A percentile compares a stretch with the other conserved stretches of the same genome.
phyloP scores from a whole-genome alignment of 345 rosid genomes.

The Microcos paniculata region DNA sequence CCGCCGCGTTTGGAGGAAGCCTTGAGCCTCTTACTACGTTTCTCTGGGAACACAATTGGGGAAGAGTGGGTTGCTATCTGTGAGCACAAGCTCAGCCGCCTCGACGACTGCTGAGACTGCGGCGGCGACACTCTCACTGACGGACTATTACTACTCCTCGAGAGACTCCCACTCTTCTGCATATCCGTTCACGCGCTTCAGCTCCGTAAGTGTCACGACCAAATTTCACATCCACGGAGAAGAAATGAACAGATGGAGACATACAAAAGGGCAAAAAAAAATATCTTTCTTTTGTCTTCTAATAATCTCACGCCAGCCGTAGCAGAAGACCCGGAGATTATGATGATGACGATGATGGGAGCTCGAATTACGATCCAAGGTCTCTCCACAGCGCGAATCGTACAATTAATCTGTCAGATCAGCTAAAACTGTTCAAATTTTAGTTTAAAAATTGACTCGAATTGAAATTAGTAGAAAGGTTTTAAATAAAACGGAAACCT shows the following conservation, averaged over 20 bases:
- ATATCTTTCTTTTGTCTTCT: not conserved
- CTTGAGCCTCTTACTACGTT: constrained; percentile 71
- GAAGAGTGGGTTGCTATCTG: constrained; percentile 70
- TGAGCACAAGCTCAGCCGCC: constrained; percentile 80
- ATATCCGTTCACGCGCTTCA: constrained; percentile 32
- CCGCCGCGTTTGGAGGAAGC: constrained; percentile 42
- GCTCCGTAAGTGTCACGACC: constrained; percentile 16
- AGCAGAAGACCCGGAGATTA: not conserved
- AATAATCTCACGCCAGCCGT: not conserved
- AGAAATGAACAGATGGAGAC: constrained; percentile 28
- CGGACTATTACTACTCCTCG: constrained; percentile 25
- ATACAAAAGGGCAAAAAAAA: constrained; percentile 21
- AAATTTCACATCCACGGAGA: constrained; percentile 22
- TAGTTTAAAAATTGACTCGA: not conserved
- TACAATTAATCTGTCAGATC: constrained; percentile 8
- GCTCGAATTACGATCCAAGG: constrained; percentile 6
- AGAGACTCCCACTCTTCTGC: constrained; percentile 49
- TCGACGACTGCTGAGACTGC: constrained; percentile 49
- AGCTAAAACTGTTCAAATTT: not conserved
- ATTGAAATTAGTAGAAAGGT: not conserved
- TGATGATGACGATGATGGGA: not conserved
- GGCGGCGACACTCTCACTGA: constrained; percentile 28
- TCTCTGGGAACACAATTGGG: constrained; percentile 87
- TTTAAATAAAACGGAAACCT: not conserved
- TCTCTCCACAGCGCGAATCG: not conserved